Base-by-base conservation (phyloP, 495 filamentous ascomycete species). In the Penicillium roqueforti region DNA sequence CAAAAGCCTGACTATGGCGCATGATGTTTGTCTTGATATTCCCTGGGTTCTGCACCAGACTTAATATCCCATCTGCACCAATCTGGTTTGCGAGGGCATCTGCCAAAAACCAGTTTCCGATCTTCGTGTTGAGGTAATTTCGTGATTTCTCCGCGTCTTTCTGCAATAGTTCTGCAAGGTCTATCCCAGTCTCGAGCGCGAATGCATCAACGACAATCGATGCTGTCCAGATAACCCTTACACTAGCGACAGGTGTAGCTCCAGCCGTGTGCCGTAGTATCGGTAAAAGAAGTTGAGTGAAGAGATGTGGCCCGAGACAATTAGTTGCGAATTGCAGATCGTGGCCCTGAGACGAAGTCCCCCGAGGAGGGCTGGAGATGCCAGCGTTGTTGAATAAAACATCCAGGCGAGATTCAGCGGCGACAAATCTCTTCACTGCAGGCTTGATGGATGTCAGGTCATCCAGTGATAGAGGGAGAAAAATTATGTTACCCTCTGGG, bases 361-460 rank as follows among this genome's bases (percentile, higher is more conserved):
- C 72, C 1, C 8, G 14, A 0, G 69, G 67, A 0, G 71, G 66
- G 6, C 62, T 42, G 20, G 65, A 63, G 20, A 83, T 63, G 6
- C 80, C 82, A 0, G 81, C 80, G 54, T 84, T 82, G 56, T 82
- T 82, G 57, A 68, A 82, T 0, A 84, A 66, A 8, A 82, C 73
- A 50, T 84, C 75, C 0, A 84, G 69, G 11, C 70, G 57, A 3
- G 53, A 56, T 60, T 82, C 76, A 31, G 66, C 49, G 0, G 52
- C 42, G 5, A 63, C 57, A 56, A 82, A 78, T 4, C 55, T 51
- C 6, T 74, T 56, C 4, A 72, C 80, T 0, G 77, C 65, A 0
- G 67, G 28, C 52, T 76, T 76, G 55, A 85, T 77, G 9, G 72
- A 77, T 5, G 60, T 59, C 9, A 84, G 69, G 54, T 83, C 78